phyloP scores from a whole-genome alignment of 2,329 filamentous ascomycete species.

The Metarhizium guizhouense region DNA sequence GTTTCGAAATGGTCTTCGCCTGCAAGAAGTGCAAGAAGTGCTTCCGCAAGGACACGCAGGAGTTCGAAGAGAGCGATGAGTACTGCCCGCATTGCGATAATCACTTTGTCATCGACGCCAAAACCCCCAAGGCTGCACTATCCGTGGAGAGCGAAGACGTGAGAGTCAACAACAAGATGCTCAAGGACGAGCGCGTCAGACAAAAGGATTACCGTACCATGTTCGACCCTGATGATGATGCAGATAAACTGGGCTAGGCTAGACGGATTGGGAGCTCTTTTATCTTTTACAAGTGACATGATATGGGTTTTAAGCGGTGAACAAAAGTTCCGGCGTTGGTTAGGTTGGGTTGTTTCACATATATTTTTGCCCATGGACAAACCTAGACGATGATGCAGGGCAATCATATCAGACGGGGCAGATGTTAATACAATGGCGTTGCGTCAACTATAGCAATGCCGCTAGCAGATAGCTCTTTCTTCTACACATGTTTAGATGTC shows the following conservation, averaged over 20 bases:
- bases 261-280: not conserved
- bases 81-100: constrained; percentile 99
- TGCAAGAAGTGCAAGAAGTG: constrained; percentile 99
- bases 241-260: constrained; percentile 64
- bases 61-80: constrained; percentile 95
- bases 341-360: constrained; percentile 18
- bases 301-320: not conserved
- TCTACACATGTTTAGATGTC: not conserved
- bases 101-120: constrained; percentile 88
- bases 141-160: constrained; percentile 88
- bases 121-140: constrained; percentile 72
- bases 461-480: not conserved
- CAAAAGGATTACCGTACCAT: constrained; percentile 51
- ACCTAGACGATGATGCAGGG: not conserved
- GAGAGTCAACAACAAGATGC: constrained; percentile 77
- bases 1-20: constrained; percentile 83
- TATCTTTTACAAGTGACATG: not conserved
- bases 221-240: constrained; percentile 68
- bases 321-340: constrained; percentile 19
- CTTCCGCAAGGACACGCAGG: constrained; percentile 85
- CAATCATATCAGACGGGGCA: not conserved
- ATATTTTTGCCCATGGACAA: not conserved
- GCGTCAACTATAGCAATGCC: constrained; percentile 14
- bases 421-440: constrained; percentile 28
- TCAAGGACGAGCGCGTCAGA: constrained; percentile 78